A percentile compares a stretch with the other conserved stretches of the same genome.
Conservation (phyloP, 257 asterid genomes). For the Solanum habrochaites region DNA sequence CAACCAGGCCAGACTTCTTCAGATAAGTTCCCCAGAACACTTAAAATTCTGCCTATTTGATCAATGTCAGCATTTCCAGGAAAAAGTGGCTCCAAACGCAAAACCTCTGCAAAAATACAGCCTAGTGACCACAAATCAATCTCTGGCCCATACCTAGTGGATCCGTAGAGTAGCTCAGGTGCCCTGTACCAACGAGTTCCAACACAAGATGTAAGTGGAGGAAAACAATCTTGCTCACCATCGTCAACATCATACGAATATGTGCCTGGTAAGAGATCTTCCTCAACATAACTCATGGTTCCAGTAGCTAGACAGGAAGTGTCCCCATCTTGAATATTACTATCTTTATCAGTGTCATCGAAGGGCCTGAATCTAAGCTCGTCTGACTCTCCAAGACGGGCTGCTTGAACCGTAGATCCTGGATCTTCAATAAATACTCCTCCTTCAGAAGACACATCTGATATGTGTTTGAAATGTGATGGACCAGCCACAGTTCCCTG, state of each 20-base stretch:
- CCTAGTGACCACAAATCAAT: slow-evolving; percentile 96
- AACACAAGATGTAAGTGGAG: slow-evolving; percentile 79
- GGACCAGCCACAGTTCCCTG: slow-evolving; percentile 13
- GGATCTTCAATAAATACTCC: slow-evolving; percentile 16
- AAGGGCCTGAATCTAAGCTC: slow-evolving; percentile 15
- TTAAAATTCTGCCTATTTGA: slow-evolving; percentile 62
- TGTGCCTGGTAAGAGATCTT: slow-evolving; percentile 41
- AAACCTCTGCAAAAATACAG: slow-evolving; percentile 80
- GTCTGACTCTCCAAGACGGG: slow-evolving; percentile 9
- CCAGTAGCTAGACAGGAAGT: slow-evolving; percentile 78
- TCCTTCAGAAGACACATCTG: slow-evolving; percentile 8
- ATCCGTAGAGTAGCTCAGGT: slow-evolving; percentile 91
- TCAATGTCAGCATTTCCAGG: slow-evolving; percentile 90
- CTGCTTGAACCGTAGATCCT: slow-evolving; percentile 16
- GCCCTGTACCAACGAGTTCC: slow-evolving; percentile 97
- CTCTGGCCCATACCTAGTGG: slow-evolving; percentile 74
- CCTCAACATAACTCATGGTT: slow-evolving; percentile 68
- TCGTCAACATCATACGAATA: slow-evolving; percentile 51
- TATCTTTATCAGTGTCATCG: slow-evolving; percentile 54
- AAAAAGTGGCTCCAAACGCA: slow-evolving; percentile 63
- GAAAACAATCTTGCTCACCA: slow-evolving; percentile 37
- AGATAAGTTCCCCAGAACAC: slow-evolving; percentile 56
- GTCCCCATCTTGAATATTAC: slow-evolving; percentile 53
- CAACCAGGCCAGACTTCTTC: slow-evolving; percentile 88
- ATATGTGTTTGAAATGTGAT: slow-evolving; percentile 14